Conservation (phyloP, 768 basidiomycete species). For the Macrolepiota albuminosa region DNA sequence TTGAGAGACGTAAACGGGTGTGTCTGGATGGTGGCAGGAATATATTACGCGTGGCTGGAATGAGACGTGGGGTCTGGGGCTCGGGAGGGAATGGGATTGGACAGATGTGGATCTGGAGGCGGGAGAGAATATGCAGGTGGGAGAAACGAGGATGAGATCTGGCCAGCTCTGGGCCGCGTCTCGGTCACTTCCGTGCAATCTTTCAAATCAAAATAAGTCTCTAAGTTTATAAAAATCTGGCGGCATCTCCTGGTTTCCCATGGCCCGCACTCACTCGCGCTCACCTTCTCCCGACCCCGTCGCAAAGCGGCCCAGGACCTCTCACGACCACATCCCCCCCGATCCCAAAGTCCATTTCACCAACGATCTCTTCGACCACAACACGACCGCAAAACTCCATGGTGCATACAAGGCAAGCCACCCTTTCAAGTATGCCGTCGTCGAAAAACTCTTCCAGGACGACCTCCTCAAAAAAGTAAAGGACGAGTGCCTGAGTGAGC, state of each 20-base stretch:
- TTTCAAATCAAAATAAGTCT: slow-evolving; percentile 5
- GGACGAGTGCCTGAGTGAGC: slow-evolving; percentile 75
- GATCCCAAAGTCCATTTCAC: slow-evolving; percentile 39
- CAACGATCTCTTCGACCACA: slow-evolving; percentile 50
- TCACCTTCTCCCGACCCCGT: slow-evolving; percentile 21
- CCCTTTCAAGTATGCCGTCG: slow-evolving; percentile 81
- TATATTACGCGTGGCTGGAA: too few species aligned
- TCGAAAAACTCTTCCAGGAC: slow-evolving; percentile 81
- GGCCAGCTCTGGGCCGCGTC: slow-evolving; percentile 9
- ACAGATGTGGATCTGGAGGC: background rate
- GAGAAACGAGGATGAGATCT: background rate
- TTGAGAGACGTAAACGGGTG: background rate
- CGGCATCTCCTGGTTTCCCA: slow-evolving; percentile 3
- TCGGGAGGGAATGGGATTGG: background rate
- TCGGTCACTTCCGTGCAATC: slow-evolving; percentile 10
- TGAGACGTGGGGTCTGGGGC: background rate
- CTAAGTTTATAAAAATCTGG: slow-evolving; percentile 4
- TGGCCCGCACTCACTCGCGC: slow-evolving; percentile 26
- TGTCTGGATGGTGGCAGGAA: too few species aligned
- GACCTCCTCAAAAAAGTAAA: slow-evolving; percentile 76
- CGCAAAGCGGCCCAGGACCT: slow-evolving; percentile 25
- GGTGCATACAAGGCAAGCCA: slow-evolving; percentile 48
- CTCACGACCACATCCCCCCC: slow-evolving; percentile 22
- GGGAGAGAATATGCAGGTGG: background rate
- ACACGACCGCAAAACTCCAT: slow-evolving; percentile 51